Evolutionary conservation across 805 yeast genomes (phyloP).

Genomic region (Hanseniaspora valbyensis): DNA sequence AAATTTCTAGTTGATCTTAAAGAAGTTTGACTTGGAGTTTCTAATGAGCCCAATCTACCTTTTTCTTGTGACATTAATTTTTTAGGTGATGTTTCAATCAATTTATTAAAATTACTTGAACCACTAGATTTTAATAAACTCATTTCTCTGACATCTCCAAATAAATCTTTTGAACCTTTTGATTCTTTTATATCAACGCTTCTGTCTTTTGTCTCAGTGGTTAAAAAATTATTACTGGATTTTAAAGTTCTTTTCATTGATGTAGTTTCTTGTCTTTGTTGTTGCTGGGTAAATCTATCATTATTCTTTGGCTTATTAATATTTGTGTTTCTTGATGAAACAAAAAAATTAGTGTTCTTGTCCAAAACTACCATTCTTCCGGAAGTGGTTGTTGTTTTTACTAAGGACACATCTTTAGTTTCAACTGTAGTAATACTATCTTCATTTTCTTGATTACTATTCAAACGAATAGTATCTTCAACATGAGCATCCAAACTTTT

Average conservation of each 20-base stretch:
- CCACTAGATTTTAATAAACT: slow-evolving; percentile 7
- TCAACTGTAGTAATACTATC: too few species aligned
- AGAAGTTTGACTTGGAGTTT: background rate
- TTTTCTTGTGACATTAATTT: slow-evolving; percentile 2
- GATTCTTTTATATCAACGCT: background rate
- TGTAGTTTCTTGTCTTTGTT: background rate
- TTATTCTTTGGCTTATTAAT: background rate
- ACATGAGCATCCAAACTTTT: too few species aligned
- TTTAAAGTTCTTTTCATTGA: slow-evolving; percentile 8
- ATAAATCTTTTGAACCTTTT: background rate
- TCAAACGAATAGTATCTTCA: too few species aligned
- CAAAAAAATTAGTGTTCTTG: slow-evolving; percentile 7
- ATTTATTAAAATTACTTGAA: slow-evolving; percentile 5
- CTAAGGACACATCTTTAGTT: too few species aligned
- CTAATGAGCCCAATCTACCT: background rate
- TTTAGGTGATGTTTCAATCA: slow-evolving; percentile 13
- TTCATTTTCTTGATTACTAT: too few species aligned
- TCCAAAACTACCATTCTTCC: slow-evolving; percentile 11
- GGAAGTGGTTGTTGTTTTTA: too few species aligned
- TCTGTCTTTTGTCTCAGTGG: background rate
- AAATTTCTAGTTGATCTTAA: background rate
- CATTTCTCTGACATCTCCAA: slow-evolving; percentile 8
- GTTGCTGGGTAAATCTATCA: too few species aligned
- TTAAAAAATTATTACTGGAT: background rate
- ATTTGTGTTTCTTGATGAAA: background rate